Base-by-base conservation (phyloP, 352 stramenopile species). In the Phytophthora quininea region DNA sequence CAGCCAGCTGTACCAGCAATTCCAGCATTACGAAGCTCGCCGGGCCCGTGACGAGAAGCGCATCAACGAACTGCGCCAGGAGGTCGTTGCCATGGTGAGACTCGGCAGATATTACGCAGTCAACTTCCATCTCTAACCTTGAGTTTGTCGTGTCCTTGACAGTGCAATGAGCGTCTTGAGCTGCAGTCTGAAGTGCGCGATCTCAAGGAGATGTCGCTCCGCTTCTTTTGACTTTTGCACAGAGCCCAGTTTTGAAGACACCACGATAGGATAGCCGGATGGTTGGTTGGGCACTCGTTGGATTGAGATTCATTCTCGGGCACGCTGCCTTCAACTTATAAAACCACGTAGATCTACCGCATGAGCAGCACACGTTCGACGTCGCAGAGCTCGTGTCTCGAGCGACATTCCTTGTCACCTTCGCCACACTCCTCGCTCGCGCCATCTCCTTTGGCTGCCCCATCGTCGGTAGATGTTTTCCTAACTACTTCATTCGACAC, bases 121-220 rank as follows among this genome's bases (percentile, higher is more conserved):
- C 42, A 38, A 10, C 40, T 42, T 54, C 14, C 45, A 51, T 46
- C 15, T 49, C 33, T 68, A 66, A 51, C 24, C 10, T 10, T 48
- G 45, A 32, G 45, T 32, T 32, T 15, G 38, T 4, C 56, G 3
- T 68, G 30, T 63, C 9, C 24, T 15, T 59, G 35, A 49, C 62
- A 90, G 79, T 90, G 79, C 68, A 88, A 84, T 24, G 79, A 79
- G 48, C 80, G 82, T 55, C 64, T 73, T 32, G 71, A 78, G 55
- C 62, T 90, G 32, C 82, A 89, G 65, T 75, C 54, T 3, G 82
- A 91, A 67, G 64, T 90, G 42, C 70, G 76, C 19, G 79, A 91
- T 19, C 59, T 86, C 9, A 84, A 82, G 46, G 80, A 89, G 54
- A 79, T 89, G 73, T 71, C 76, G 9, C 69, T 79, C 38, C 58